Evolutionary conservation across 2,329 filamentous ascomycete genomes (phyloP).

Genomic region (Teratosphaeria nubilosa): DNA sequence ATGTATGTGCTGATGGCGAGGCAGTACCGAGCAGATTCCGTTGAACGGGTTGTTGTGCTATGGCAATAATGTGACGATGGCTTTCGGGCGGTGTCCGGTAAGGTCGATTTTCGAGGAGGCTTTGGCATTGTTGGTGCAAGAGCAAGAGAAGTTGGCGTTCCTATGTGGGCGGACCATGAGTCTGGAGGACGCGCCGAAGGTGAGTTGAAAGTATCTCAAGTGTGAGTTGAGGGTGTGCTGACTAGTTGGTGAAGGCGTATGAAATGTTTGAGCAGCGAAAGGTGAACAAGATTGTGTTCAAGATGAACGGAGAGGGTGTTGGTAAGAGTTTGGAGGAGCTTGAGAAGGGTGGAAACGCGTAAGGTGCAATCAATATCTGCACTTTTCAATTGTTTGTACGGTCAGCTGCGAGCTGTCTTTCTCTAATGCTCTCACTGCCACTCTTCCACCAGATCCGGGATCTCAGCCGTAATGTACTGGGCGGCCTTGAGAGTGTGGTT

Average conservation of each 20-base stretch:
- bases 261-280: constrained; percentile 45
- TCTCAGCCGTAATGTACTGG: too few relatives aligned
- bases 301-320: constrained; percentile 2
- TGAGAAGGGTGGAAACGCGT: not conserved
- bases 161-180: constrained; percentile 45
- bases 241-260: constrained; percentile 27
- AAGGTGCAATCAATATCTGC: too few relatives aligned
- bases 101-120: constrained; percentile 40
- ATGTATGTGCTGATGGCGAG: not conserved
- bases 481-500: too few relatives aligned
- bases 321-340: not conserved
- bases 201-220: not conserved
- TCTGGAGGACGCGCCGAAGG: constrained; percentile 39
- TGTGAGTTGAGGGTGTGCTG: not conserved
- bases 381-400: not conserved
- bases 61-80: constrained; percentile 40
- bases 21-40: constrained; percentile 30
- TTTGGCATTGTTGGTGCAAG: constrained; percentile 34
- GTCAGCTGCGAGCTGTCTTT: too few relatives aligned
- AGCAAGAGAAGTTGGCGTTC: constrained; percentile 42
- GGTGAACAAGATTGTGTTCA: constrained; percentile 14
- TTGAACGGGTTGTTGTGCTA: constrained; percentile 41
- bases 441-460: too few relatives aligned
- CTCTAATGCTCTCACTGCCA: too few relatives aligned
- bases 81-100: constrained; percentile 43